Base-by-base conservation (phyloP, 2,329 filamentous ascomycete genomes). In the Fusarium sp. region DNA sequence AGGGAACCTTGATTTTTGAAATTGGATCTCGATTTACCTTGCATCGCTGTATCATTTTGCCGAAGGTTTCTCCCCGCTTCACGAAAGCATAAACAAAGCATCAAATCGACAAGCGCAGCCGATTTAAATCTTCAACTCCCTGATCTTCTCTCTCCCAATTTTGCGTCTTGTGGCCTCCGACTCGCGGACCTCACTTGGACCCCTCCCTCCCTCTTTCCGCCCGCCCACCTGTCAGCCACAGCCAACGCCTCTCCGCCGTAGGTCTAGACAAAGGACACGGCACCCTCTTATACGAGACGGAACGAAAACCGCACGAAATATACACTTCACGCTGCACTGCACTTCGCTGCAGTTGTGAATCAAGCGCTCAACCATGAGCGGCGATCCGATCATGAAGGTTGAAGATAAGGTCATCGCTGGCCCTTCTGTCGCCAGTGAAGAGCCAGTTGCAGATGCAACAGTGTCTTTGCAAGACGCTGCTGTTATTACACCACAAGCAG, bases 331-430 rank as follows among this genome's bases (percentile, higher is more conserved):
- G 10, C 10, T 31, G 10, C 28, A 11, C 10, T 31, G 28, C 28
- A 31, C 28, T 31, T 31, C 28, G 28, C 28, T 31, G 28, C 19
- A 36, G 15, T 50, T 50, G 33, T 64, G 26, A 28, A 33, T n/a
- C 42, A 31, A 51, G 44, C 44, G 58, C 65, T 65, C 65, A 62
- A 66, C 36, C 44, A 77, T 77, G 75, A 67, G 64, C 65, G 65
- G 58, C 49, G 63, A 71, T 65, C 62, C 73, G 57, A 52, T 72
- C 66, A 74, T 75, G 74, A 72, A 66, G 71, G 70, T 60, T 71
- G 70, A 77, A 67, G 72, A 73, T 61, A 63, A 68, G 61, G 58
- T 58, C 59, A 57, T 52, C 39, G 43, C 62, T 9, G 47, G 54
- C 50, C 33, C 57, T 59, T 26, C 57, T 63, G 62, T 42, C 56